These are phyloP conservation scores for Lagenidium sp. DNA, from an alignment of 352 stramenopile genomes.

Conservation along the genomic window DNA sequence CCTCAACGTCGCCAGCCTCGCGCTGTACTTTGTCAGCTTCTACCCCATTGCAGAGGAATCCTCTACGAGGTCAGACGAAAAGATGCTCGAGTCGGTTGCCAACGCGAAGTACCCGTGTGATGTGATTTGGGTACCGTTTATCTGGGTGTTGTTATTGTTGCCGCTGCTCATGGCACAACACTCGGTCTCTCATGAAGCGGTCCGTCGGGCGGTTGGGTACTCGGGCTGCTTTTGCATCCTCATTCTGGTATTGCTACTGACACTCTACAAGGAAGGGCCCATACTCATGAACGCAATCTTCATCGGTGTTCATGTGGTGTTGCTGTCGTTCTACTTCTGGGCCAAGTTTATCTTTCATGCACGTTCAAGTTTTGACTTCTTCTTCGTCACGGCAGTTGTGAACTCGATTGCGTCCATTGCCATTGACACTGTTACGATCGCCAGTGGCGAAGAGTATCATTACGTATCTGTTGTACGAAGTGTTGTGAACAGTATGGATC, in stretches of 20 bases:
- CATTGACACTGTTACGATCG: conserved; percentile 39
- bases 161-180: conserved; percentile 83
- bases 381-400: conserved; percentile 55
- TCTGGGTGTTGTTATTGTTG: conserved; percentile 71
- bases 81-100: conserved; percentile 7
- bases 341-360: conserved; percentile 74
- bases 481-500: conserved; percentile 40
- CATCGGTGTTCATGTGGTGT: conserved; percentile 37
- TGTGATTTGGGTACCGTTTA: conserved; percentile 37
- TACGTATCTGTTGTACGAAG: too few relatives aligned
- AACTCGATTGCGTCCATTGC: conserved; percentile 32
- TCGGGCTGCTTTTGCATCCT: conserved; percentile 45
- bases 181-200: conserved; percentile 67
- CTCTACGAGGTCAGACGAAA: neutral
- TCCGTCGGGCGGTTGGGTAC: conserved; percentile 61
- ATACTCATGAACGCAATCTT: conserved; percentile 39
- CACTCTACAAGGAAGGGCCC: conserved; percentile 37
- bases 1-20: conserved; percentile 35
- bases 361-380: conserved; percentile 76
- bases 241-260: conserved; percentile 52
- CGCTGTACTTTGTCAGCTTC: conserved; percentile 49
- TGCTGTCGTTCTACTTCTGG: conserved; percentile 69
- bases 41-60: conserved; percentile 13
- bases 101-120: conserved; percentile 42
- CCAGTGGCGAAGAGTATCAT: too few relatives aligned